Conservation (phyloP, 768 basidiomycete species). For the Sporobolomyces phaffii region DNA sequence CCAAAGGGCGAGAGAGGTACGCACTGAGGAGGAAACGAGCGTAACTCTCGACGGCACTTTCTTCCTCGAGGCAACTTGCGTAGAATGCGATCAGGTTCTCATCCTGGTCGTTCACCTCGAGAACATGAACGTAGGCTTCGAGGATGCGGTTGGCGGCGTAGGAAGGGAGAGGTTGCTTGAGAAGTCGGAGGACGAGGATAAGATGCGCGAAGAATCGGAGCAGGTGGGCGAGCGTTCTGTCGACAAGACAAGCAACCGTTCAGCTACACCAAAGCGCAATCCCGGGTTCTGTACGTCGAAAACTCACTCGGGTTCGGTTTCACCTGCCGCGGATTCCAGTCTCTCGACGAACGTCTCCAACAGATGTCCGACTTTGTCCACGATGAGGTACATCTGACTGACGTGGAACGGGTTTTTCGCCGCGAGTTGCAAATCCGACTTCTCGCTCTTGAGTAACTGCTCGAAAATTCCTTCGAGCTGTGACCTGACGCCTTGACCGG, state of each 20-base stretch:
- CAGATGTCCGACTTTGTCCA: conserved; percentile 55
- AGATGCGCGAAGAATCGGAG: conserved; percentile 83
- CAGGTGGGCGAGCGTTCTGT: conserved; percentile 40
- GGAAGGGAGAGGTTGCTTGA: conserved; percentile 59
- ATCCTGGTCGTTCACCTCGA: conserved; percentile 63
- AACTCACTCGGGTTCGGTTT: conserved; percentile 46
- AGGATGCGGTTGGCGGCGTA: conserved; percentile 72
- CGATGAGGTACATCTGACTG: conserved; percentile 47
- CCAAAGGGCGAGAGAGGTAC: no score
- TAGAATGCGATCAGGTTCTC: conserved; percentile 88
- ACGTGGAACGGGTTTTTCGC: conserved; percentile 47
- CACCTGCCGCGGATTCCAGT: conserved; percentile 41
- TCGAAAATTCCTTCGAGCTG: conserved; percentile 47
- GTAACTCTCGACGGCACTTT: conserved; percentile 80
- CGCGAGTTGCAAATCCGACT: conserved; percentile 37
- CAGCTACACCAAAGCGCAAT: background rate
- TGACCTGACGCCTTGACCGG: conserved; percentile 12
- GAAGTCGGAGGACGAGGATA: conserved; percentile 77
- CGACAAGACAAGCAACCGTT: background rate
- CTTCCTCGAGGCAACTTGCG: conserved; percentile 79
- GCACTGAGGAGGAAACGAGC: conserved; percentile 70
- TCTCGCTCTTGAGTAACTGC: conserved; percentile 42
- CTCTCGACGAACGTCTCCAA: conserved; percentile 55
- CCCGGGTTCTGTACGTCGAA: background rate
- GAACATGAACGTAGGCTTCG: conserved; percentile 77